Percentiles rank a stretch among this genome's conserved stretches.
phyloP scores from a whole-genome alignment of 257 asterid genomes.

The Rubia yunnanensis region DNA sequence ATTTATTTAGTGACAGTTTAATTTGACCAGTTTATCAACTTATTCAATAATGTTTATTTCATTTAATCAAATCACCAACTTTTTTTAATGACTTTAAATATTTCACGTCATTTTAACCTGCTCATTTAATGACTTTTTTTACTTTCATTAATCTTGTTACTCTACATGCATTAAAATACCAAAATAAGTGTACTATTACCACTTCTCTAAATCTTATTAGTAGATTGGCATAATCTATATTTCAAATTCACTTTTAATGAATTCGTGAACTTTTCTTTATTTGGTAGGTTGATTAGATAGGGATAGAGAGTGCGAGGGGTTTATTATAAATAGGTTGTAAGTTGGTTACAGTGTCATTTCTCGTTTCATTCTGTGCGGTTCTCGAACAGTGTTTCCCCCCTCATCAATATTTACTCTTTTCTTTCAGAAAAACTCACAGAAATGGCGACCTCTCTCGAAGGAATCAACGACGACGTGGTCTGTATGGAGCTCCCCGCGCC shows the following conservation, averaged over 20 bases:
- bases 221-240: no score
- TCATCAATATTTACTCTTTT: not conserved
- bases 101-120: no score
- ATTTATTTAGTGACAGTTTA: no score
- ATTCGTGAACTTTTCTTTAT: no score
- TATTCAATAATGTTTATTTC: no score
- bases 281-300: no score
- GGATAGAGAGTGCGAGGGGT: not conserved
- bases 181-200: not conserved
- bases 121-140: not conserved
- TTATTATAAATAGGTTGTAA: conserved; percentile 3
- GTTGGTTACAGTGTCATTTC: conserved; percentile 16
- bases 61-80: no score
- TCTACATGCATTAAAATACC: not conserved
- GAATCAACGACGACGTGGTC: conserved; percentile 25
- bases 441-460: conserved; percentile 33
- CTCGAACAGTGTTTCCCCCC: not conserved
- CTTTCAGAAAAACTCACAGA: not conserved
- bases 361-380: conserved; percentile 1
- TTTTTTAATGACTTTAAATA: no score
- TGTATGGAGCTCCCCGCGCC: conserved; percentile 38
- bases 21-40: not conserved
- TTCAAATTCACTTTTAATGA: no score
- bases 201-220: no score
- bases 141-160: no score